Base-by-base conservation (phyloP, 495 filamentous ascomycete species). In the Letharia columbiana region DNA sequence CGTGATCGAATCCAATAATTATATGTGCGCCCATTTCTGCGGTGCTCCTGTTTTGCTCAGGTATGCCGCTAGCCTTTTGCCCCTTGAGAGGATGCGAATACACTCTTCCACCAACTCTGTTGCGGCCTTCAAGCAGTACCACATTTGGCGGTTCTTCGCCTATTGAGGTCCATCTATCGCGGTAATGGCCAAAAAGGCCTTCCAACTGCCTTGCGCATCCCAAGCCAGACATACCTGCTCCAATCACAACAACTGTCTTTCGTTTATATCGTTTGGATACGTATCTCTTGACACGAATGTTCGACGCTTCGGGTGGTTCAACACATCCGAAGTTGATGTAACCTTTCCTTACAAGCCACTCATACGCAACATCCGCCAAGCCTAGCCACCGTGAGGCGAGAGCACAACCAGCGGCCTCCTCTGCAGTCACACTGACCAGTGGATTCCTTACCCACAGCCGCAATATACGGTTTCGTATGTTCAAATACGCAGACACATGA, bases 291-390 rank as follows among this genome's bases (percentile, higher is more conserved):
- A 73, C 70, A 62, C 68, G 67, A 41, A 50, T 64, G 69, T 70
- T 70, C 64, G 75, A 64, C 23, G 78, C 73, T 70, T 78, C 74
- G 5, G 85, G 82, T 58, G 88, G 80, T 71, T 92, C 88, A 10
- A 95, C 80, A 71, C 92, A 97, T 28, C 94, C 94, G 76, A 91
- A 96, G 76, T 99, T 99, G 78, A 99, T 96, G 73, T 97, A 96
- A 11, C 95, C 94, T 64, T 88, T 84, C 54, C 94, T 85, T 42
- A 91, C 80, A 23, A 99, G 84, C 92, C 92, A 98, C 74, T 96
- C 89, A 73, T 91, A 94, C 60, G 91, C 92, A 52, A 97, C 84
- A 39, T 86, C 87, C 8, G 95, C 95, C 58, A 94, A 84, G 60
- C 89, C 87, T 74, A 95, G 94, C 87, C 92, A 96, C n/a, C 91